Evolutionary conservation across 306 rosid species (phyloP).

Genomic region (Cicer judaicum): DNA sequence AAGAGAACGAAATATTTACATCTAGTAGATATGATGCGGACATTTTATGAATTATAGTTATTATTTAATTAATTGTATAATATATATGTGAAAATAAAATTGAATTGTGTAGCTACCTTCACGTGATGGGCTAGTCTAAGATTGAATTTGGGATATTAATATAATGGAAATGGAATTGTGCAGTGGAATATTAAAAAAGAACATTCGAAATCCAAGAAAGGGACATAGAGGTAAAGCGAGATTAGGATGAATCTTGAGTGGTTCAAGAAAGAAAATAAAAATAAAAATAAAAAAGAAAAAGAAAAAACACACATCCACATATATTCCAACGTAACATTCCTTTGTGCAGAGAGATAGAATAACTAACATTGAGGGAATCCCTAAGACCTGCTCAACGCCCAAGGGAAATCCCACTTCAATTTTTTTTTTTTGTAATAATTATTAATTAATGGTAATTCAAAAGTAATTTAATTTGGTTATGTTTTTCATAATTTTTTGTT

Average conservation of each 20-base stretch:
- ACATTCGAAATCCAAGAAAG: conserved; percentile 54
- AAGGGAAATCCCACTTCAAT: conserved; percentile 71
- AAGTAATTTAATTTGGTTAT: neutral
- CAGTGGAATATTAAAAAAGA: conserved; percentile 47
- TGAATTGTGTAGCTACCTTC: conserved; percentile 50
- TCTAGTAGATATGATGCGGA: too few species aligned
- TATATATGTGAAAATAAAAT: neutral
- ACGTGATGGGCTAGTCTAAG: conserved; percentile 72
- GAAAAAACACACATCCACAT: neutral
- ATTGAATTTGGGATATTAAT: conserved; percentile 50
- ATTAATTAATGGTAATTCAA: neutral
- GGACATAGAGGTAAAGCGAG: conserved; percentile 49
- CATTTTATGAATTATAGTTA: neutral
- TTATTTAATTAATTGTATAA: neutral
- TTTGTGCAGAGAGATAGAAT: conserved; percentile 48
- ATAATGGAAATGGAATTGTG: conserved; percentile 48
- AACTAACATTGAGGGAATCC: conserved; percentile 70
- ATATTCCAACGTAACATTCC: conserved; percentile 55
- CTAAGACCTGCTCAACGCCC: conserved; percentile 67
- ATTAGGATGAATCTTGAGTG: conserved; percentile 52
- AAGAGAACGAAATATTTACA: too few species aligned
- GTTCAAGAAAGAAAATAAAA: conserved; percentile 46
- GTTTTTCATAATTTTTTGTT: neutral
- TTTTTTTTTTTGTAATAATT: neutral
- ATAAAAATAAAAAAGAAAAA: neutral